These are phyloP conservation scores for Setaria viridis DNA, from an alignment of 202 grass and related monocot species.

Conservation along the genomic window DNA sequence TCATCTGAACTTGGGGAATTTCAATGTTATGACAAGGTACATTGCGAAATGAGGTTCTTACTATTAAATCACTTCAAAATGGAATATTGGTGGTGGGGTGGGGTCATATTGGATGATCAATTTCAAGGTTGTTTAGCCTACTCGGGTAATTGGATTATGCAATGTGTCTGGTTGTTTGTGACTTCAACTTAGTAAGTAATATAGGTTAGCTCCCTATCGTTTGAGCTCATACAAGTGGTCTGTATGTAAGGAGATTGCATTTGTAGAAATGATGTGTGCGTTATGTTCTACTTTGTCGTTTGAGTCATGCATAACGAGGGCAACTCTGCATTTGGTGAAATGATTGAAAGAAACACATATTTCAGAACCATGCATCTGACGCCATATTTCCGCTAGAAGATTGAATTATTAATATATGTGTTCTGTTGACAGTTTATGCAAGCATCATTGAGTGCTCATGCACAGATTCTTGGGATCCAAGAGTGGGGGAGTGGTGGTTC, in stretches of 20 bases:
- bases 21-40: slow-evolving; percentile 87
- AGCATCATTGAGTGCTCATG: slow-evolving; percentile 61
- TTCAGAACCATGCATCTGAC: not conserved
- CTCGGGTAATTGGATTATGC: slow-evolving; percentile 9
- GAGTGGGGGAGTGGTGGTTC: slow-evolving; percentile 53
- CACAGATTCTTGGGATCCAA: slow-evolving; percentile 48
- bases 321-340: slow-evolving; percentile 11
- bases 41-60: slow-evolving; percentile 1
- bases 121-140: slow-evolving; percentile 30
- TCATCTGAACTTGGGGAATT: slow-evolving; percentile 69
- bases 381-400: slow-evolving; percentile 25
- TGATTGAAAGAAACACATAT: not conserved
- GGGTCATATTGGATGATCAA: slow-evolving; percentile 4
- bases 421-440: slow-evolving; percentile 69
- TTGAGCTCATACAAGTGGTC: slow-evolving; percentile 35
- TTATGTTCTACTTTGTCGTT: not conserved
- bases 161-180: not conserved
- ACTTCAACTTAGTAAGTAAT: slow-evolving; percentile 30
- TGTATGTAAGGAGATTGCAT: not conserved
- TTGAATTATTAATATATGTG: slow-evolving; percentile 35
- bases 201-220: not conserved
- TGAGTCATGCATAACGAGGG: not conserved
- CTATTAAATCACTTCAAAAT: slow-evolving; percentile 19
- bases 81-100: not conserved
- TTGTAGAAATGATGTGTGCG: not conserved